Conservation (phyloP, 2,329 filamentous ascomycete species). For the Aspergillus calidoustus region DNA sequence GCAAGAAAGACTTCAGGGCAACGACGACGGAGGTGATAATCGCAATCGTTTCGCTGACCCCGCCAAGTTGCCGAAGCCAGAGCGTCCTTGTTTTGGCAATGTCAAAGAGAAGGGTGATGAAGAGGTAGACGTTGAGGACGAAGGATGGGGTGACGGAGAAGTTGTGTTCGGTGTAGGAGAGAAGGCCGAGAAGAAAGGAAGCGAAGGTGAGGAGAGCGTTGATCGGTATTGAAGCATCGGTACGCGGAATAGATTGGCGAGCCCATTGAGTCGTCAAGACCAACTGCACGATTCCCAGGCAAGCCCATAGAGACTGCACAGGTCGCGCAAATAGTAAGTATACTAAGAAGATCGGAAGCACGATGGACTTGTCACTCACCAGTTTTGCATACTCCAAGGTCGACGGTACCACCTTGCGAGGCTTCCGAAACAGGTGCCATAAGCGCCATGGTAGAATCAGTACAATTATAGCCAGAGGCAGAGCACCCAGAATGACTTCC, state of each 20-base stretch:
- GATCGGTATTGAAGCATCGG: slow-evolving; percentile 40
- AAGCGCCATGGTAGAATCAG: slow-evolving; percentile 41
- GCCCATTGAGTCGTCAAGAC: slow-evolving; percentile 45
- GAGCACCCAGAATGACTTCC: slow-evolving; percentile 45
- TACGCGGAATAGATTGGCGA: slow-evolving; percentile 34
- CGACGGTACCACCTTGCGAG: slow-evolving; percentile 41
- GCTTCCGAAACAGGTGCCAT: slow-evolving; percentile 39
- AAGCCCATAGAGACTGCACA: slow-evolving; percentile 35
- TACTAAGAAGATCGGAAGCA: neutral
- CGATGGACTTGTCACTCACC: slow-evolving; percentile 33
- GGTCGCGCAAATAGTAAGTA: neutral
- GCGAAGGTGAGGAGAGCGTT: slow-evolving; percentile 37
- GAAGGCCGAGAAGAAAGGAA: slow-evolving; percentile 37
- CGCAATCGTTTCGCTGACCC: slow-evolving; percentile 44
- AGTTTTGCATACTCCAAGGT: slow-evolving; percentile 38
- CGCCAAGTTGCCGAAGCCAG: slow-evolving; percentile 40
- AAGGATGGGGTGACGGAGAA: slow-evolving; percentile 53
- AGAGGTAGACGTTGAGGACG: slow-evolving; percentile 54
- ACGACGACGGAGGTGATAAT: slow-evolving; percentile 48
- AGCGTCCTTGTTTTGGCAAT: slow-evolving; percentile 51
- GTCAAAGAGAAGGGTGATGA: slow-evolving; percentile 52
- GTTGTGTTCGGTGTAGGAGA: slow-evolving; percentile 55
- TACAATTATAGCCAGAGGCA: slow-evolving; percentile 43
- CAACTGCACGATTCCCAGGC: slow-evolving; percentile 42
- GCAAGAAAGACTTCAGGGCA: slow-evolving; percentile 49